Evolutionary conservation across 2,329 filamentous ascomycete genomes (phyloP).

Genomic region (Arthrobotrys musiformis): DNA sequence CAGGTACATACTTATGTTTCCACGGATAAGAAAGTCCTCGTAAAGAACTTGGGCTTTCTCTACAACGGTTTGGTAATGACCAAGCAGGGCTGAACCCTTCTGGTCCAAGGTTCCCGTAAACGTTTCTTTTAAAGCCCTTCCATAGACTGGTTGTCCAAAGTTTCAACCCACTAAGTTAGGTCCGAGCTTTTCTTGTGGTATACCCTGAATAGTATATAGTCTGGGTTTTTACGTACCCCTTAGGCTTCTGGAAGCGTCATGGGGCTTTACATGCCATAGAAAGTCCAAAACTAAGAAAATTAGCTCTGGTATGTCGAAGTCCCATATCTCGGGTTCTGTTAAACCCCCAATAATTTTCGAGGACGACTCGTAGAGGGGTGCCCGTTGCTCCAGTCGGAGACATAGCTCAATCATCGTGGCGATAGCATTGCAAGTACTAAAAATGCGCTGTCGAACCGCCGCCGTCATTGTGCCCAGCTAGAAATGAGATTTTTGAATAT

Average conservation of each 20-base stretch:
- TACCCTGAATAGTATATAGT: too few species aligned
- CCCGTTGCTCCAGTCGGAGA: slow-evolving; percentile 13
- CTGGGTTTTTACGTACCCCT: too few species aligned
- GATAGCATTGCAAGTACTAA: slow-evolving; percentile 26
- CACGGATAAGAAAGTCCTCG: slow-evolving; percentile 8
- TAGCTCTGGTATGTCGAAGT: slow-evolving; percentile 18
- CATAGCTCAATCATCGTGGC: slow-evolving; percentile 30
- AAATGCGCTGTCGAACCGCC: not conserved
- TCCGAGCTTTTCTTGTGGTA: too few species aligned
- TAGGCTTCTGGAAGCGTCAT: not conserved
- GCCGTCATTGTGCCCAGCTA: slow-evolving; percentile 23
- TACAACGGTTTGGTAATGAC: slow-evolving; percentile 11
- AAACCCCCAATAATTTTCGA: not conserved
- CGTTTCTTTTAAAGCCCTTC: slow-evolving; percentile 12
- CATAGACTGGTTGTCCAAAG: too few species aligned
- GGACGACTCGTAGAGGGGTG: not conserved
- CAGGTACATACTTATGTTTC: not conserved
- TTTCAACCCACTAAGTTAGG: too few species aligned
- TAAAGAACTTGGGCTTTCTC: slow-evolving; percentile 11
- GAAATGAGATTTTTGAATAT: too few species aligned
- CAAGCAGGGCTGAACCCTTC: not conserved
- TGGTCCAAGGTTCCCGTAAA: slow-evolving; percentile 19
- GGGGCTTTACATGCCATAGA: slow-evolving; percentile 30
- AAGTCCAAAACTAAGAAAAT: slow-evolving; percentile 31
- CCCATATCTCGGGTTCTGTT: slow-evolving; percentile 1